Percentiles rank a stretch among this genome's conserved stretches.
These are phyloP conservation scores for Trichoderma polysporum DNA, from an alignment of 2,329 filamentous ascomycete species.

Conservation along the genomic window DNA sequence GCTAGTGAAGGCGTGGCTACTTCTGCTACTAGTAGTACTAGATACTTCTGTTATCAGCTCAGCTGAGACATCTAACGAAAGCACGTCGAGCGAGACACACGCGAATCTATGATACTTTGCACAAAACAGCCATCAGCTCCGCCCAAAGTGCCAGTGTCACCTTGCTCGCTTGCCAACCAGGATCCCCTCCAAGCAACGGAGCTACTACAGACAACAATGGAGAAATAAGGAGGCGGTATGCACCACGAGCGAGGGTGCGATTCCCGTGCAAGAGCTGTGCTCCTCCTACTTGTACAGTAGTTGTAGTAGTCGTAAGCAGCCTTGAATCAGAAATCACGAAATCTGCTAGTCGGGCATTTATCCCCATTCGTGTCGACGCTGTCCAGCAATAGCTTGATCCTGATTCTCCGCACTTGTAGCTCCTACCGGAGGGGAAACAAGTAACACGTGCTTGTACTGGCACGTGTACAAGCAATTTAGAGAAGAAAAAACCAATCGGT, in stretches of 20 bases:
- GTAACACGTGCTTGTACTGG: not conserved
- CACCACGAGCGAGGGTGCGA: not conserved
- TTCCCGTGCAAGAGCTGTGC: not conserved
- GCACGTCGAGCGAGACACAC: too few relatives aligned
- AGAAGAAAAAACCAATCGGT: too few relatives aligned
- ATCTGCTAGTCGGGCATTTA: not conserved
- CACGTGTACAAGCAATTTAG: not conserved
- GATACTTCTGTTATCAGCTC: too few relatives aligned
- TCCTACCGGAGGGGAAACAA: not conserved
- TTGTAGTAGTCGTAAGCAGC: not conserved
- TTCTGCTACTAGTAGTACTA: too few relatives aligned
- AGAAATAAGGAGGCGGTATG: not conserved
- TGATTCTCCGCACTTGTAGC: not conserved
- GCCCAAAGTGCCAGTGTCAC: too few relatives aligned
- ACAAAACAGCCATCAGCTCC: too few relatives aligned
- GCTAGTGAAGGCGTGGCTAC: too few relatives aligned
- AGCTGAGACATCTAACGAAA: conserved; percentile 2
- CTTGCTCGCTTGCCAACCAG: too few relatives aligned
- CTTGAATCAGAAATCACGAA: not conserved
- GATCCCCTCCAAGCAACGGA: not conserved
- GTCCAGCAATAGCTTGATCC: not conserved
- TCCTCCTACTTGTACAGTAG: too few relatives aligned
- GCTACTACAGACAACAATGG: not conserved
- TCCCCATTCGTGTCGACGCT: not conserved
- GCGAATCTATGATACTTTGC: too few relatives aligned